These are phyloP conservation scores for Beta vulgaris DNA, from an alignment of 148 eudicot species.

Conservation along the genomic window DNA sequence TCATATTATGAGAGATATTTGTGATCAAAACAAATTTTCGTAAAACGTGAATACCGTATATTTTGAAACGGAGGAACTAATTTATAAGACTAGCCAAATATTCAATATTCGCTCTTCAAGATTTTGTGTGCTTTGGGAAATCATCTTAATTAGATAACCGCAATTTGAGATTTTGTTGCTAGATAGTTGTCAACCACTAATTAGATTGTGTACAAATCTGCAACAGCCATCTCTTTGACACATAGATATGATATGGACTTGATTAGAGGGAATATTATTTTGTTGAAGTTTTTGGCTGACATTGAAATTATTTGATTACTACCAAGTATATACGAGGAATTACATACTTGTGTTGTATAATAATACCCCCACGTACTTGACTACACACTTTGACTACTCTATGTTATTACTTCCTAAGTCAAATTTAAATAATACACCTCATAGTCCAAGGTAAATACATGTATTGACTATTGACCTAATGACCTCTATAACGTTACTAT, in stretches of 20 bases:
- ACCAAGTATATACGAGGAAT: neutral
- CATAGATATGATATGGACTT: slow-evolving; percentile 1
- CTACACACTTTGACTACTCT: slow-evolving; percentile 10
- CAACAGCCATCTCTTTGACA: slow-evolving; percentile 18
- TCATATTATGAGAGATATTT: too few species aligned
- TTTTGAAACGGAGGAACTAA: neutral
- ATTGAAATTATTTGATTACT: too few species aligned
- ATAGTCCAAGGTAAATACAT: slow-evolving; percentile 16
- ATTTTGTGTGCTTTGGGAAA: too few species aligned
- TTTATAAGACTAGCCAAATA: too few species aligned
- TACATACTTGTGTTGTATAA: neutral
- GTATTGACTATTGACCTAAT: slow-evolving; percentile 14
- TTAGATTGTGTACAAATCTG: slow-evolving; percentile 27
- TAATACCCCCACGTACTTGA: too few species aligned
- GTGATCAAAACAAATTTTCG: too few species aligned
- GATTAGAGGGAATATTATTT: slow-evolving; percentile 11
- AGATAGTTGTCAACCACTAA: slow-evolving; percentile 14
- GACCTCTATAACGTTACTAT: too few species aligned
- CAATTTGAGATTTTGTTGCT: neutral
- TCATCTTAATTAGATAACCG: too few species aligned
- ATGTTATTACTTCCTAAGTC: slow-evolving; percentile 19
- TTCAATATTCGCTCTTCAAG: too few species aligned
- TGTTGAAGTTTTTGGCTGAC: slow-evolving; percentile 15
- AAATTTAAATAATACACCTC: slow-evolving; percentile 1
- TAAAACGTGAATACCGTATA: too few species aligned